Evolutionary conservation across 148 eudicot genomes (phyloP).

Genomic region (Rhododendron williamsianum): DNA sequence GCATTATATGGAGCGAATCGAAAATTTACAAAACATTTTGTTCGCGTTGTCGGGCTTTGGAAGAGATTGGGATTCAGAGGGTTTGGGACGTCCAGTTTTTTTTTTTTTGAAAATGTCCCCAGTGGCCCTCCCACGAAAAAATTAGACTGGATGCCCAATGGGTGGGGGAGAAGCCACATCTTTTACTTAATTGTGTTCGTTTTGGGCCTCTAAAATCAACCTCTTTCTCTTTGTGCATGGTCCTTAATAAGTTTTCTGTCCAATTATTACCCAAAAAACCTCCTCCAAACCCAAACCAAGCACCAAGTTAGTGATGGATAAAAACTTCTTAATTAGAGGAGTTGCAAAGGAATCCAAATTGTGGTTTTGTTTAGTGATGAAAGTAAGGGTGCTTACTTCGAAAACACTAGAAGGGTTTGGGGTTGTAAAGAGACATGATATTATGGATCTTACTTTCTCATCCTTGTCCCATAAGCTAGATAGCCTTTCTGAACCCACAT

Average conservation of each 20-base stretch:
- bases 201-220: too few species aligned
- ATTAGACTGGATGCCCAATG: not conserved
- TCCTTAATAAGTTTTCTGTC: too few species aligned
- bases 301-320: not conserved
- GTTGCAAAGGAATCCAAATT: not conserved
- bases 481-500: not conserved
- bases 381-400: not conserved
- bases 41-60: not conserved
- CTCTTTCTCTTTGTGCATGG: too few species aligned
- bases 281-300: too few species aligned
- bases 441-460: not conserved
- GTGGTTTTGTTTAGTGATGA: not conserved
- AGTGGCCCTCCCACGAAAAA: not conserved
- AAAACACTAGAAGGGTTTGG: not conserved
- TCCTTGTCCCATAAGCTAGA: not conserved
- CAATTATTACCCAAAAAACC: too few species aligned
- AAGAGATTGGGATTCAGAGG: not conserved
- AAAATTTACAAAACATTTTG: not conserved
- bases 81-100: not conserved
- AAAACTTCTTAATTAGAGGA: not conserved
- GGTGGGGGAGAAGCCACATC: not conserved
- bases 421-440: not conserved
- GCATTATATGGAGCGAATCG: not conserved
- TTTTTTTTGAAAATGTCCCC: too few species aligned
- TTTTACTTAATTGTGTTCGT: not conserved